A percentile compares a stretch with the other conserved stretches of the same genome.
These are phyloP conservation scores for Ampelomyces quisqualis DNA, from an alignment of 2,329 filamentous ascomycete genomes.

Conservation along the genomic window DNA sequence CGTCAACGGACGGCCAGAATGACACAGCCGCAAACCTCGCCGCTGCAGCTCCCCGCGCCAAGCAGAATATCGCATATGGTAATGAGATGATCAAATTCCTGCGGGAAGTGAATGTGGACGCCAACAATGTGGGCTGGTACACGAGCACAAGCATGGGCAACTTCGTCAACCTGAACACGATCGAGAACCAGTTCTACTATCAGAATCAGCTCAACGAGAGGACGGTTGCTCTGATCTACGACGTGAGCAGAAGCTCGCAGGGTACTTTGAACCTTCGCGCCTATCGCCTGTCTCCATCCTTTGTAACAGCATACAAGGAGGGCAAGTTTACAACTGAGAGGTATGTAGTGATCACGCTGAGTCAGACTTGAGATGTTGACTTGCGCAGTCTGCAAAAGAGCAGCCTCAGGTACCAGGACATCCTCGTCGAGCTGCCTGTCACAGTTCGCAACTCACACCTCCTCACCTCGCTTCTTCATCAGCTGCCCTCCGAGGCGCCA, in stretches of 20 bases:
- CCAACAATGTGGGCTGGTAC: slow-evolving; percentile 98
- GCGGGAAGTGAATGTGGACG: slow-evolving; percentile 96
- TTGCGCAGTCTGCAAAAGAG: slow-evolving; percentile 80
- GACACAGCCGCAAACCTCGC: slow-evolving; percentile 59
- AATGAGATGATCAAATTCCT: slow-evolving; percentile 96
- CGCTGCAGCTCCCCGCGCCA: slow-evolving; percentile 85
- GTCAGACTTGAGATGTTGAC: slow-evolving; percentile 12
- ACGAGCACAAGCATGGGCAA: slow-evolving; percentile 98
- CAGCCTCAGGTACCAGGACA: slow-evolving; percentile 89
- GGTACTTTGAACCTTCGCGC: slow-evolving; percentile 86
- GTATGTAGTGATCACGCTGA: slow-evolving; percentile 56
- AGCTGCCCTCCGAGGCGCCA: slow-evolving; percentile 70
- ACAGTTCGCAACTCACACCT: slow-evolving; percentile 95
- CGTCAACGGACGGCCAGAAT: slow-evolving; percentile 51
- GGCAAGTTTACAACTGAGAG: slow-evolving; percentile 95
- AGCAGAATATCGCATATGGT: slow-evolving; percentile 85
- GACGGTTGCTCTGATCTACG: slow-evolving; percentile 87
- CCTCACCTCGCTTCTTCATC: slow-evolving; percentile 91
- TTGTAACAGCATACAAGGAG: slow-evolving; percentile 93
- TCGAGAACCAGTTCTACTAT: slow-evolving; percentile 98
- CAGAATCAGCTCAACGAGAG: slow-evolving; percentile 87
- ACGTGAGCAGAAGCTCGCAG: slow-evolving; percentile 92
- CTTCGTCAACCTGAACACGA: slow-evolving; percentile 90
- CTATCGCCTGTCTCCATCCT: slow-evolving; percentile 82
- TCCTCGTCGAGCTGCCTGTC: slow-evolving; percentile 86